A percentile compares a stretch with the other conserved stretches of the same genome.
phyloP scores from a whole-genome alignment of 2,329 filamentous ascomycete species.

The Paecilomyces dactylethromorphus region DNA sequence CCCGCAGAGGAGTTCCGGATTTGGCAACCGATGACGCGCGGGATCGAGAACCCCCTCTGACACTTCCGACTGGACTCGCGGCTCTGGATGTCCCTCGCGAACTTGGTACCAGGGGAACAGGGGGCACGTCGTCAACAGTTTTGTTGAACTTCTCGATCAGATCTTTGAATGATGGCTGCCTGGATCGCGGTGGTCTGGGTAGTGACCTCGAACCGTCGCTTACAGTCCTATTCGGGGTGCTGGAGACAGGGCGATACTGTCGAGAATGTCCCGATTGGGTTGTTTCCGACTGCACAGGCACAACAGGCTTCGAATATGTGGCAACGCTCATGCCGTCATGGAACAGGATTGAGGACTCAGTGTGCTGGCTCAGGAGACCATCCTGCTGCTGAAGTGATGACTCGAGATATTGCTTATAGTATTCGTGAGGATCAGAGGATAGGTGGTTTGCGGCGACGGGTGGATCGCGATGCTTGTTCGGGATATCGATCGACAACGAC shows the following conservation, averaged over 20 bases:
- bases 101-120: conserved; percentile 29
- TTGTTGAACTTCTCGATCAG: conserved; percentile 74
- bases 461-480: conserved; percentile 16
- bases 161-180: conserved; percentile 70
- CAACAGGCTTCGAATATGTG: conserved; percentile 7
- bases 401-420: conserved; percentile 42
- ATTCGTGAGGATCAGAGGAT: conserved; percentile 45
- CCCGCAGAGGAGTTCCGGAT: conserved; percentile 2
- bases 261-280: conserved; percentile 16
- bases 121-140: conserved; percentile 42
- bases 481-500: conserved; percentile 10
- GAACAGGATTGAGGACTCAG: conserved; percentile 12
- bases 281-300: conserved; percentile 17
- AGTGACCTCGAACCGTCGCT: conserved; percentile 10
- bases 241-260: conserved; percentile 26
- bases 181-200: conserved; percentile 20
- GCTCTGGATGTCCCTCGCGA: conserved; percentile 29
- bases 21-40: conserved; percentile 19
- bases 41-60: conserved; percentile 19
- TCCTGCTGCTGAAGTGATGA: conserved; percentile 21
- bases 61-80: conserved; percentile 25
- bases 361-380: conserved; percentile 16
- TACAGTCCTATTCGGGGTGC: conserved; percentile 16
- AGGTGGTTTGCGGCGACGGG: conserved; percentile 10
- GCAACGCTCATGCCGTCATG: conserved; percentile 16